A percentile compares a stretch with the other conserved stretches of the same genome.
These are phyloP conservation scores for Boechera divaricarpa DNA, from an alignment of 345 rosid species.

Conservation along the genomic window DNA sequence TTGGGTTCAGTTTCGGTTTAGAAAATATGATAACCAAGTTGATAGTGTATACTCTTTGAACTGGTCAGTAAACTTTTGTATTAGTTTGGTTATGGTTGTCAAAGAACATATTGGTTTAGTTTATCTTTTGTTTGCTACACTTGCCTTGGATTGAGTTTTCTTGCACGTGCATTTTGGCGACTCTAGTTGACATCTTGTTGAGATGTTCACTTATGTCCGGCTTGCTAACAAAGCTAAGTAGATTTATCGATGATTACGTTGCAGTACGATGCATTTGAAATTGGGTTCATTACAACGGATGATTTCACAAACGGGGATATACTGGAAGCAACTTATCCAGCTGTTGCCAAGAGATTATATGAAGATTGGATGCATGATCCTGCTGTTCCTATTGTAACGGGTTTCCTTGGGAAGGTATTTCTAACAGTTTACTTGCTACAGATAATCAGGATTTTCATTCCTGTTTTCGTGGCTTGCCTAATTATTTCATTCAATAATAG, in stretches of 20 bases:
- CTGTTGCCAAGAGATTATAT: constrained; percentile 85
- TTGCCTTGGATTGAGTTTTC: constrained; percentile 32
- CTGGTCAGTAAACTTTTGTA: constrained; percentile 9
- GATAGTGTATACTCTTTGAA: not conserved
- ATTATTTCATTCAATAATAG: constrained; percentile 47
- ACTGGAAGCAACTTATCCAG: constrained; percentile 95
- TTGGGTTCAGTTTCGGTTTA: not conserved
- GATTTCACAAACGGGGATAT: constrained; percentile 99
- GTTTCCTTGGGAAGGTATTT: constrained; percentile 94
- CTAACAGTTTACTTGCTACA: constrained; percentile 16
- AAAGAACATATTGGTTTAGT: constrained; percentile 13
- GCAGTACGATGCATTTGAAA: constrained; percentile 98
- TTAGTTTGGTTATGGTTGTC: constrained; percentile 11
- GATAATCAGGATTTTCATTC: constrained; percentile 8
- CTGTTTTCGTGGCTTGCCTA: not conserved
- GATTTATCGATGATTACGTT: constrained; percentile 10
- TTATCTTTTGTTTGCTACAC: constrained; percentile 10
- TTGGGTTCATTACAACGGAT: constrained; percentile 95
- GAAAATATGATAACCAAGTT: not conserved
- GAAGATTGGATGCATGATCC: constrained; percentile 82
- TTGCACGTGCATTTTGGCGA: constrained; percentile 5
- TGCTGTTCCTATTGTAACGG: constrained; percentile 94
- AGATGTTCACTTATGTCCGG: constrained; percentile 22
- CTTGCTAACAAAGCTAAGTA: constrained; percentile 28
- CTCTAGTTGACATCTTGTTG: constrained; percentile 12